These are phyloP conservation scores for Beauveria scarabaeidicola DNA, from an alignment of 2,329 filamentous ascomycete genomes.

Conservation along the genomic window DNA sequence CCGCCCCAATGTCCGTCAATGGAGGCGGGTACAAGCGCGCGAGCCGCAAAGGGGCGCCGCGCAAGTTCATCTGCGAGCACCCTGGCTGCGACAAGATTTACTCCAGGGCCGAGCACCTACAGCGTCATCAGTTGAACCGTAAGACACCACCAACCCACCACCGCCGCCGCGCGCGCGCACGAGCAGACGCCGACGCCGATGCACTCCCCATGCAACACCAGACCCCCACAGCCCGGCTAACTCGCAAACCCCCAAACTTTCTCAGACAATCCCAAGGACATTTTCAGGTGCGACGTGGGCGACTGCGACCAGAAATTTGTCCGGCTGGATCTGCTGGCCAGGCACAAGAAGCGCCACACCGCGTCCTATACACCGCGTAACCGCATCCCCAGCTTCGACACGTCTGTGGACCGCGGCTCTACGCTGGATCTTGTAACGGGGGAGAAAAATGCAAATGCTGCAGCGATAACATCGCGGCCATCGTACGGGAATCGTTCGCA, in stretches of 20 bases:
- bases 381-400: conserved; percentile 39
- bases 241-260: background rate
- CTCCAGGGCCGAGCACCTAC: conserved; percentile 71
- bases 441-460: background rate
- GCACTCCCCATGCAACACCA: conserved; percentile 5
- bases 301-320: conserved; percentile 72
- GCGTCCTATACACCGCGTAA: conserved; percentile 44
- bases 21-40: conserved; percentile 38
- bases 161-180: conserved; percentile 11
- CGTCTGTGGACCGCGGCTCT: conserved; percentile 19
- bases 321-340: conserved; percentile 64
- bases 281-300: conserved; percentile 67
- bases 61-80: conserved; percentile 55
- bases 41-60: conserved; percentile 41
- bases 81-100: conserved; percentile 72
- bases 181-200: background rate
- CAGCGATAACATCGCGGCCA: background rate
- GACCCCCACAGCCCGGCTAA: conserved; percentile 14
- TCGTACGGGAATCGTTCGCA: conserved; percentile 17
- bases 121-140: conserved; percentile 78
- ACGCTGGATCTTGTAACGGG: background rate
- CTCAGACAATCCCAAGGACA: conserved; percentile 68
- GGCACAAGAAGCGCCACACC: conserved; percentile 58
- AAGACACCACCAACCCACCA: conserved; percentile 26
- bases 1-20: conserved; percentile 1